Base-by-base conservation (phyloP, 1,284 basidiomycete species). In the Fistulinella staudtii region DNA sequence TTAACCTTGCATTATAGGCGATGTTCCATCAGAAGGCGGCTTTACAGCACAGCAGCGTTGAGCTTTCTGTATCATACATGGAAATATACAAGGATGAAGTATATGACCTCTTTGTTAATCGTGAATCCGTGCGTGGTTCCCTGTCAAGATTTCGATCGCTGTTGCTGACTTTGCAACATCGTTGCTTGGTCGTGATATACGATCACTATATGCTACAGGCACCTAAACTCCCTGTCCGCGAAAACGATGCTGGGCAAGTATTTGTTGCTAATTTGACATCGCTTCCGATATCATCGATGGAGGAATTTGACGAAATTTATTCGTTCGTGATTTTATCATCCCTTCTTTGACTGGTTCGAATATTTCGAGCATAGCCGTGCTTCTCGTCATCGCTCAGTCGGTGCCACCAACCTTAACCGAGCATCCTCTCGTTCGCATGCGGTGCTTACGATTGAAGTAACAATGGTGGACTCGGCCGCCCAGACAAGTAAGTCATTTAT, bases 21-120 rank as follows among this genome's bases (percentile, higher is more conserved):
- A 73, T 82, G 59, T 79, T 82, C 54, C 63, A 69, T 38, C 71
- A 70, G 55, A 70, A 69, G 53, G 53, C 55, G 23, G 47, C 58
- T 14, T 52, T 71, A 25, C 49, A 59, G 37, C 56, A 64, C 39
- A 63, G 67, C 30, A 59, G 74, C 31, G 67, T 75, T 6, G 68
- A 69, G 2, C 62, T 89, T 4, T 54, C 72, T 5, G 70, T 86
- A 14, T 87, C 85, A 0, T 91, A 89, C 53, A 86, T 90, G 76
- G 89, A 91, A 60, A 88, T 91, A 34, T 89, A 91, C 66, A 88
- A 88, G 56, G 89, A 92, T 54, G 86, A 91, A 47, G 82, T 86
- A 1, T 91, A 87, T 57, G 89, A 92, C 57, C 73, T 93, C 4
- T 73, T 92, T 4, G 82, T 85, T 3, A 69, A 76, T 39, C 71